Conservation (phyloP, 78 protist genomes). For the Mastigamoeba balamuthi region DNA sequence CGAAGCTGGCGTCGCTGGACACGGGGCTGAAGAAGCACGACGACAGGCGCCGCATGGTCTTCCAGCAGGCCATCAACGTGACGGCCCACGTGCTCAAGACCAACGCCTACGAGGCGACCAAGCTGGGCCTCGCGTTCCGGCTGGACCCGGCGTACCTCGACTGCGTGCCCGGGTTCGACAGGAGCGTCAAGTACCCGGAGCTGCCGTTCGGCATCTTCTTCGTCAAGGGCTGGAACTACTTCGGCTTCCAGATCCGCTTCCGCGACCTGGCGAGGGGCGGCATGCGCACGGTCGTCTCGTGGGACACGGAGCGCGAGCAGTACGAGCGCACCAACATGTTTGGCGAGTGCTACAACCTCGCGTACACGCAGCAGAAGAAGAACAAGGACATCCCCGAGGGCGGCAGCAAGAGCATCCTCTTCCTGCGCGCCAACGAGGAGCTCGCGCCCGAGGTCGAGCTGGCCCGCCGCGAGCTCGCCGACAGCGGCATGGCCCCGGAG, state of each 20-base stretch:
- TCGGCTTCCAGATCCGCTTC: slow-evolving; percentile 84
- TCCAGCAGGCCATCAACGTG: not conserved
- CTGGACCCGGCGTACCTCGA: slow-evolving; percentile 48
- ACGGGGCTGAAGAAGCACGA: not conserved
- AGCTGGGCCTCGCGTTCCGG: slow-evolving; percentile 73
- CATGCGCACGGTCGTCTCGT: slow-evolving; percentile 55
- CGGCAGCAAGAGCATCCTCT: slow-evolving; percentile 72
- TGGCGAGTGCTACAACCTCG: slow-evolving; percentile 75
- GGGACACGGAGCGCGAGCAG: slow-evolving; percentile 5
- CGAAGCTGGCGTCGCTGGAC: not conserved
- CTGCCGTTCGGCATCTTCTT: slow-evolving; percentile 67
- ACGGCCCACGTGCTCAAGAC: slow-evolving; percentile 37
- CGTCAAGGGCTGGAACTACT: slow-evolving; percentile 63
- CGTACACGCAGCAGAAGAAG: slow-evolving; percentile 75
- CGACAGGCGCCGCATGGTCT: not conserved
- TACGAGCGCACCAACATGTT: slow-evolving; percentile 56
- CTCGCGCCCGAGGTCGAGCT: slow-evolving; percentile 13
- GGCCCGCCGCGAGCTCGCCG: slow-evolving; percentile 50
- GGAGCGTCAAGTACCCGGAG: slow-evolving; percentile 21
- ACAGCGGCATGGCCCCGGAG: slow-evolving; percentile 43
- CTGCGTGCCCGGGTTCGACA: slow-evolving; percentile 20
- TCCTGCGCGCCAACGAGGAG: slow-evolving; percentile 5
- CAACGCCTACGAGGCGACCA: slow-evolving; percentile 55
- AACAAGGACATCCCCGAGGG: slow-evolving; percentile 90
- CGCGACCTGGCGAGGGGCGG: slow-evolving; percentile 83